Conservation (phyloP, 192 early-diverging fungal genomes). For the Helicostylum pulchrum region DNA sequence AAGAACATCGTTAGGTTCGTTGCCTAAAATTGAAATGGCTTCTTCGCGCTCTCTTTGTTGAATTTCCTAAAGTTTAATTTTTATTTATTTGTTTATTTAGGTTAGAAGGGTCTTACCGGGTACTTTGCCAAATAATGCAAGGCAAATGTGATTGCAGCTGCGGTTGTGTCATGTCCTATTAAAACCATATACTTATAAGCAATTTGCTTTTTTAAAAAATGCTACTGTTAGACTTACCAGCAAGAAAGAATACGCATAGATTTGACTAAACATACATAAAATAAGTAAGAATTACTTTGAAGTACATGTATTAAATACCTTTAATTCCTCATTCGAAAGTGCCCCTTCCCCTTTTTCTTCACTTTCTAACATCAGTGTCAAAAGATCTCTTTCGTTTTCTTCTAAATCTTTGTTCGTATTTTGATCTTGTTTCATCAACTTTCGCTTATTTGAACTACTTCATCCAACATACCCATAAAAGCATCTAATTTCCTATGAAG, state of each 20-base stretch:
- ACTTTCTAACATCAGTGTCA: slow-evolving; percentile 58
- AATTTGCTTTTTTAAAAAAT: not conserved
- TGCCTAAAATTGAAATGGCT: slow-evolving; percentile 17
- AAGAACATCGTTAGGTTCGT: slow-evolving; percentile 19
- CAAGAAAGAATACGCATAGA: slow-evolving; percentile 56
- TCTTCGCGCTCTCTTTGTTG: slow-evolving; percentile 32
- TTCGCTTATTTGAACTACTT: no score
- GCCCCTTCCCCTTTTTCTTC: slow-evolving; percentile 7
- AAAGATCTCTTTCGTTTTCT: slow-evolving; percentile 40
- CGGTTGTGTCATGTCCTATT: slow-evolving; percentile 28
- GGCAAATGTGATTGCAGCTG: slow-evolving; percentile 33
- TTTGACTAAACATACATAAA: no score
- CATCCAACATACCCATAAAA: no score
- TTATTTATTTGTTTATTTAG: no score
- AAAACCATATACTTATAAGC: slow-evolving; percentile 20
- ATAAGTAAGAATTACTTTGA: no score
- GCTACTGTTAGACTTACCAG: slow-evolving; percentile 31
- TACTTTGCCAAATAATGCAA: slow-evolving; percentile 50
- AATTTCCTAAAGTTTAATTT: slow-evolving; percentile 21
- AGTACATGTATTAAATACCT: no score
- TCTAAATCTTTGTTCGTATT: no score
- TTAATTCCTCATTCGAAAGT: no score
- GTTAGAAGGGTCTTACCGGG: no score
- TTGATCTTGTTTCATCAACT: no score
- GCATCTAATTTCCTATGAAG: no score